A percentile compares a stretch with the other conserved stretches of the same genome.
Evolutionary conservation across 176 grass and related monocot genomes (phyloP).

Genomic region (Hordeum marinum): DNA sequence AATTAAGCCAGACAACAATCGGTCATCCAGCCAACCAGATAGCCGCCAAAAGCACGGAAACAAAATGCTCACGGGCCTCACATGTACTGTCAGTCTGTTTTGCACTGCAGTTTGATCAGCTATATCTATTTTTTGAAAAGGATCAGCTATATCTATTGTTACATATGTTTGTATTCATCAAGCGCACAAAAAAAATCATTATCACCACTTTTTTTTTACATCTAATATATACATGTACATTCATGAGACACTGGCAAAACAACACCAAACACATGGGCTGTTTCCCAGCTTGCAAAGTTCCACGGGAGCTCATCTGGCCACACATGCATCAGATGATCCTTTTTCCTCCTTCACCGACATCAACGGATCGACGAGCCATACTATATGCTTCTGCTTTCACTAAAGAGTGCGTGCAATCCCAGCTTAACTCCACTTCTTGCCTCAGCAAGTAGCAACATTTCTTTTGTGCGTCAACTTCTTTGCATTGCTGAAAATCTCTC

Average conservation of each 20-base stretch:
- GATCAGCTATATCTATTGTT: no score
- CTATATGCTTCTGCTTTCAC: background rate
- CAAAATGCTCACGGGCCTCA: background rate
- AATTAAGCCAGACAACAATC: no score
- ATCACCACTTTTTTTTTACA: background rate
- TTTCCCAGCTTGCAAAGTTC: background rate
- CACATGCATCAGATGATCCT: background rate
- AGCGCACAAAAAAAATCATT: background rate
- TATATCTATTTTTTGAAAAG: no score
- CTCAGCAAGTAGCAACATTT: background rate
- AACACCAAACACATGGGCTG: background rate
- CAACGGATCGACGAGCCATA: background rate
- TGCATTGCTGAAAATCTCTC: background rate
- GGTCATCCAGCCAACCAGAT: no score
- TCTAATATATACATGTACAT: background rate
- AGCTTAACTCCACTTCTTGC: background rate
- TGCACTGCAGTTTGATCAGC: no score
- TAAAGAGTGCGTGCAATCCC: background rate
- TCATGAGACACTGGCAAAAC: background rate
- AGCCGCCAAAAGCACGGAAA: no score
- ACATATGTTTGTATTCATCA: background rate
- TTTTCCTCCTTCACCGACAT: background rate
- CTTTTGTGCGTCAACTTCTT: background rate
- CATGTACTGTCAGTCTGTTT: no score
- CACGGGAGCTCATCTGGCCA: background rate